These are phyloP conservation scores for Senecio squalidus DNA, from an alignment of 140 eudicot species.

Conservation along the genomic window DNA sequence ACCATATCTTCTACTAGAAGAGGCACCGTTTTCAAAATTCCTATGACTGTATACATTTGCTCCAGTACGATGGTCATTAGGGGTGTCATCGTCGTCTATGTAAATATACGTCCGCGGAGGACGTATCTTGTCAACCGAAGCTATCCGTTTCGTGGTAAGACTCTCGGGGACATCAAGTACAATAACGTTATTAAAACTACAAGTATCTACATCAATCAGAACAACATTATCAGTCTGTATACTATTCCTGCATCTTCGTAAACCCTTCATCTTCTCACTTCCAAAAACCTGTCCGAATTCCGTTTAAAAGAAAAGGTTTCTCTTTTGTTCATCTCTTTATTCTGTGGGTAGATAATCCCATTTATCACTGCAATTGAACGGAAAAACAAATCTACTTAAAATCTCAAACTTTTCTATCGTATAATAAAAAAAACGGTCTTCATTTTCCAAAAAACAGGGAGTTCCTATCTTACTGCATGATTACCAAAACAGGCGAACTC, in stretches of 20 bases:
- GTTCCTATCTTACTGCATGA: no score
- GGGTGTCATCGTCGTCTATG: conserved; percentile 73
- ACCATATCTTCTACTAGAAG: conserved; percentile 39
- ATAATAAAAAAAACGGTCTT: no score
- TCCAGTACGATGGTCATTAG: conserved; percentile 14
- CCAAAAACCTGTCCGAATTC: no score
- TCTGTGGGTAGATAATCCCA: no score
- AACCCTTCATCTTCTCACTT: conserved; percentile 30
- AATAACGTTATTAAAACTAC: conserved; percentile 40
- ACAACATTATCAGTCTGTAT: conserved; percentile 39
- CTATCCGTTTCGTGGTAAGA: conserved; percentile 24
- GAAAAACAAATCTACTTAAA: no score
- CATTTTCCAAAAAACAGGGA: no score
- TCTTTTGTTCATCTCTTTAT: no score
- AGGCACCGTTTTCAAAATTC: conserved; percentile 32
- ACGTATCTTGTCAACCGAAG: conserved; percentile 27
- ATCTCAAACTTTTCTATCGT: no score
- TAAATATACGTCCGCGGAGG: conserved; percentile 42
- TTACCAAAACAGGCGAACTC: no score
- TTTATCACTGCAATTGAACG: no score
- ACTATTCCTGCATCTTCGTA: conserved; percentile 49
- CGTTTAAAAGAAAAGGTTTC: no score
- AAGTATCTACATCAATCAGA: conserved; percentile 72
- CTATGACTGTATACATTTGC: conserved; percentile 1
- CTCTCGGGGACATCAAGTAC: conserved; percentile 52